phyloP scores from a whole-genome alignment of 1,139 yeast species.

The Hanseniaspora gamundiae region DNA sequence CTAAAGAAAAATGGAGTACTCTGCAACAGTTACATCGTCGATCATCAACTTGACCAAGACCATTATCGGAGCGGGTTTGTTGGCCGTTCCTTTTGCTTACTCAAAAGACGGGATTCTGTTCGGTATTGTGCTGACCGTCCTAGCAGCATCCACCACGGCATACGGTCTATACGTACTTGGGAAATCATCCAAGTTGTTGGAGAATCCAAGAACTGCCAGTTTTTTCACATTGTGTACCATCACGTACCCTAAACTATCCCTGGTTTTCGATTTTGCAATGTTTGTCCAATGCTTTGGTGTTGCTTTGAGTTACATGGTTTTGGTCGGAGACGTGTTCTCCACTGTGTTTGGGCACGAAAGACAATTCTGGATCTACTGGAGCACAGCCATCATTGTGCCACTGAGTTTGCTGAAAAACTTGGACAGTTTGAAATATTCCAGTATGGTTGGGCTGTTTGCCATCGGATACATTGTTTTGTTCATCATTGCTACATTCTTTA shows the following conservation, averaged over 20 bases:
- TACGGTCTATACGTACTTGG: constrained; percentile 72
- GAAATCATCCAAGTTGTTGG: constrained; percentile 49
- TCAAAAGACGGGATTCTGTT: constrained; percentile 69
- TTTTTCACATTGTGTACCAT: constrained; percentile 75
- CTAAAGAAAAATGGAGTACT: not conserved
- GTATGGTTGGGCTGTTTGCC: constrained; percentile 70
- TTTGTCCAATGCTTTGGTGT: constrained; percentile 91
- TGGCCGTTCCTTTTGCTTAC: constrained; percentile 87
- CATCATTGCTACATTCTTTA: constrained; percentile 45
- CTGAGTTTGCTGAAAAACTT: constrained; percentile 59
- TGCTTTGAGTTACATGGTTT: constrained; percentile 74
- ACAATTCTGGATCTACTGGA: constrained; percentile 52
- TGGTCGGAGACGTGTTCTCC: constrained; percentile 88
- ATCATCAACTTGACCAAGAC: constrained; percentile 55
- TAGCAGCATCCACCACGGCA: constrained; percentile 73
- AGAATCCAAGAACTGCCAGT: constrained; percentile 66
- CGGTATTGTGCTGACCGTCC: constrained; percentile 50
- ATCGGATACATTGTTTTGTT: constrained; percentile 69
- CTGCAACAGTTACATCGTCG: constrained; percentile 33
- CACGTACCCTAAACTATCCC: constrained; percentile 75
- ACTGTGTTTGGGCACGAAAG: constrained; percentile 30
- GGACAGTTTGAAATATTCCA: constrained; percentile 79
- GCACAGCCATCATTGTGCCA: constrained; percentile 58
- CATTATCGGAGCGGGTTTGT: constrained; percentile 80
- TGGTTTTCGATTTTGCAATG: constrained; percentile 76